phyloP scores from a whole-genome alignment of 2,329 filamentous ascomycete species.

The Trichoderma harzianum region DNA sequence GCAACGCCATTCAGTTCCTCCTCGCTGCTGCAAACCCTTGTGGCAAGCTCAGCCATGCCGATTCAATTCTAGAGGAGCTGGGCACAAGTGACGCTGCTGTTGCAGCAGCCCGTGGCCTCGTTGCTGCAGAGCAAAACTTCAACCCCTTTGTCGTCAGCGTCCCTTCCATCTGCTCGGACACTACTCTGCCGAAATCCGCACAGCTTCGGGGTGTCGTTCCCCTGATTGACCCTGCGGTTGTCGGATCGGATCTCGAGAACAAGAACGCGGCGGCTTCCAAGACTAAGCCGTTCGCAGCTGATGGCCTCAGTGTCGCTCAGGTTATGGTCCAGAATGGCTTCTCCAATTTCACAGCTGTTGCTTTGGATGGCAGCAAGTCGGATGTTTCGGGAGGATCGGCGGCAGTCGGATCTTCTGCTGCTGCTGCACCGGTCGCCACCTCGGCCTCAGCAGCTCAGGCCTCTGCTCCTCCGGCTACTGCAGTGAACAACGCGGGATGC shows the following conservation, averaged over 20 bases:
- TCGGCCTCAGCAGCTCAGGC: background rate
- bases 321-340: conserved; percentile 7
- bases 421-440: background rate
- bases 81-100: conserved; percentile 4
- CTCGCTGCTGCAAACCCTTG: conserved; percentile 8
- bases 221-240: conserved; percentile 4
- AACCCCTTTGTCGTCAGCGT: conserved; percentile 10
- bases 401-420: background rate
- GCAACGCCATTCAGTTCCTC: background rate
- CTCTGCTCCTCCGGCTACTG: background rate
- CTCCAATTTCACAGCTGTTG: conserved; percentile 2
- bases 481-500: background rate
- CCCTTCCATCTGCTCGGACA: conserved; percentile 1
- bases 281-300: background rate
- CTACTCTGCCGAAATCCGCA: background rate
- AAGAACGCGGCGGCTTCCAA: conserved; percentile 1
- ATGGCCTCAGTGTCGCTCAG: conserved; percentile 7
- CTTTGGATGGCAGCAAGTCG: background rate
- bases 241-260: conserved; percentile 4
- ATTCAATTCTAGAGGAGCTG: background rate
- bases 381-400: background rate
- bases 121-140: conserved; percentile 12
- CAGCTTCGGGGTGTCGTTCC: conserved; percentile 3
- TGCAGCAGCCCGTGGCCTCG: conserved; percentile 1
- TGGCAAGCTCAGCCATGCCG: conserved; percentile 6